These are phyloP conservation scores for Phytophthora pluvialis DNA, from an alignment of 352 stramenopile genomes.

Conservation along the genomic window DNA sequence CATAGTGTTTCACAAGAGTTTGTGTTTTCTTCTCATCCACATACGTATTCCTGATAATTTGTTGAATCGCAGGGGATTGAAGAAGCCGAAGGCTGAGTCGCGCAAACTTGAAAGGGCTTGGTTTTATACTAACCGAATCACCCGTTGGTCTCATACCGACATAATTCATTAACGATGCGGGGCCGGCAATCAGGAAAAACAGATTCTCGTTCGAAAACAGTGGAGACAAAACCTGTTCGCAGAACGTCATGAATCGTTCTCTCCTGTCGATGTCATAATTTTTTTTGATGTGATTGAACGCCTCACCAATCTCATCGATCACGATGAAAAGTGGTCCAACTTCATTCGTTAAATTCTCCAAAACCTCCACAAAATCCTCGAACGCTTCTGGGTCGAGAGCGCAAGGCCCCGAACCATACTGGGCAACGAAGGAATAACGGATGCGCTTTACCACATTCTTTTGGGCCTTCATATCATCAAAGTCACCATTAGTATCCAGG, in stretches of 20 bases:
- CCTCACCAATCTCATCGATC: constrained; percentile 22
- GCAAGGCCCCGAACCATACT: neutral
- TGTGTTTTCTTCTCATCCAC: too few species aligned
- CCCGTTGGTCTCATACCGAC: neutral
- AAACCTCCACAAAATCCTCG: neutral
- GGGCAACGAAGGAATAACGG: neutral
- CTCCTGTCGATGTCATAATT: neutral
- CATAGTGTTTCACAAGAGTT: too few species aligned
- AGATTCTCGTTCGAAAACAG: constrained; percentile 12
- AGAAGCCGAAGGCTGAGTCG: too few species aligned
- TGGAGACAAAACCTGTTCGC: neutral
- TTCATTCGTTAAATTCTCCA: constrained; percentile 19
- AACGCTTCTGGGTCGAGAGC: neutral
- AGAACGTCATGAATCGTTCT: constrained; percentile 1
- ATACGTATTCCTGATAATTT: too few species aligned
- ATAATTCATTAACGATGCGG: constrained; percentile 13
- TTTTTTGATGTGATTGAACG: neutral
- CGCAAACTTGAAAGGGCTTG: too few species aligned
- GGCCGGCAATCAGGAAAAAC: constrained; percentile 30
- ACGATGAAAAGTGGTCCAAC: constrained; percentile 35
- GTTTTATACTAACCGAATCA: too few species aligned
- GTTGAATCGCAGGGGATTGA: too few species aligned
- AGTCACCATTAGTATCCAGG: too few species aligned
- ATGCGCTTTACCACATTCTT: neutral
- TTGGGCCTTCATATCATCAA: too few species aligned